phyloP scores from a whole-genome alignment of 23 red algal genomes.

The Gracilaria gracilis region DNA sequence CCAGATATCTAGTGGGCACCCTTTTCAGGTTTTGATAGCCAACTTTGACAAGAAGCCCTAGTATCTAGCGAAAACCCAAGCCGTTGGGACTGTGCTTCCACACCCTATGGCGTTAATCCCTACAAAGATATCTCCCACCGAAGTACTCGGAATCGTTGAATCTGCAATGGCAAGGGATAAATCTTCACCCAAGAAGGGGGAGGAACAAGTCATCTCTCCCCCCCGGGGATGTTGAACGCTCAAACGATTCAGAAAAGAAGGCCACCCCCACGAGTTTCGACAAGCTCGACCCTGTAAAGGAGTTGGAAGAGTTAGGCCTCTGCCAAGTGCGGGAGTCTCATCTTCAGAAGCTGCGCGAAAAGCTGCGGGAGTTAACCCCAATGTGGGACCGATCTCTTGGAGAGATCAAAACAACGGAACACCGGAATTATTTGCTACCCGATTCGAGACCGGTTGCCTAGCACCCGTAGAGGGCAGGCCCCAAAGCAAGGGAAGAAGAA shows the following conservation, averaged over 20 bases:
- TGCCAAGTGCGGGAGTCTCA: not conserved
- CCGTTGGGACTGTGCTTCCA: no score
- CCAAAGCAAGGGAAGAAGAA: not conserved
- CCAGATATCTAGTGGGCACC: no score
- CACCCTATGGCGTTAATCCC: no score
- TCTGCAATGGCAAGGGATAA: no score
- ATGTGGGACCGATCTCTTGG: not conserved
- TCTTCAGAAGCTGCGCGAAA: not conserved
- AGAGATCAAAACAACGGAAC: slow-evolving; percentile 14
- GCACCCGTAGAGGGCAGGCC: not conserved
- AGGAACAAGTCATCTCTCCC: no score
- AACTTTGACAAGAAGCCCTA: not conserved
- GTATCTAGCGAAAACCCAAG: not conserved
- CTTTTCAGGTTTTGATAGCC: no score
- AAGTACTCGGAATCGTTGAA: no score
- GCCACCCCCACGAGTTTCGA: not conserved
- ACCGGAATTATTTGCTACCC: not conserved
- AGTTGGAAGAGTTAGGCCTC: no score
- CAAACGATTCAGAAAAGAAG: not conserved
- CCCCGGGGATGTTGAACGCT: not conserved
- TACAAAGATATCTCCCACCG: no score
- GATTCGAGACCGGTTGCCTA: not conserved
- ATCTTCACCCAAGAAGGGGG: no score
- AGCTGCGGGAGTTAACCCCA: not conserved
- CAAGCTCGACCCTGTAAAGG: not conserved